Evolutionary conservation across 2,329 filamentous ascomycete species (phyloP).

Genomic region (Phialemoniopsis sp.): DNA sequence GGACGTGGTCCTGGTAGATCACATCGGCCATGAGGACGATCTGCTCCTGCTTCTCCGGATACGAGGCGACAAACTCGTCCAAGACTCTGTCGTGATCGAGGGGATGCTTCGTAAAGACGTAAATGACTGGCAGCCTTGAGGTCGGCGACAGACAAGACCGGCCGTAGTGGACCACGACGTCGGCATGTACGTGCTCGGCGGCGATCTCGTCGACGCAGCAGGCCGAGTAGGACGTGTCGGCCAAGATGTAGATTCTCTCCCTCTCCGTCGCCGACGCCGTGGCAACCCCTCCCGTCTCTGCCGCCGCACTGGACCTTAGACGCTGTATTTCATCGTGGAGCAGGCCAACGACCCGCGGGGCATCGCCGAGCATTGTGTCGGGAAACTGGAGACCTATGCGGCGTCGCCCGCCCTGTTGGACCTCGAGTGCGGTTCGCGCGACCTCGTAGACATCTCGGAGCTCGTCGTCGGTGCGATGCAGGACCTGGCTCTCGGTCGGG

Average conservation of each 20-base stretch:
- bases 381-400: conserved; percentile 93
- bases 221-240: conserved; percentile 93
- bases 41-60: conserved; percentile 58
- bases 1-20: conserved; percentile 75
- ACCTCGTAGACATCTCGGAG: conserved; percentile 81
- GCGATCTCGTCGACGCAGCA: conserved; percentile 98
- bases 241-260: conserved; percentile 71
- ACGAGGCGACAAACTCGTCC: conserved; percentile 63
- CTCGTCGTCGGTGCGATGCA: conserved; percentile 55
- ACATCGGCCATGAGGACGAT: conserved; percentile 86
- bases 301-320: not conserved
- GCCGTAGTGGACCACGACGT: conserved; percentile 92
- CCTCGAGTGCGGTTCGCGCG: conserved; percentile 70
- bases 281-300: too few relatives aligned
- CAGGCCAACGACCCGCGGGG: conserved; percentile 70
- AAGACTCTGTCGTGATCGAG: conserved; percentile 58
- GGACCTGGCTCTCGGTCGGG: conserved; percentile 21
- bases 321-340: conserved; percentile 34
- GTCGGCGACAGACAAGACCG: conserved; percentile 89
- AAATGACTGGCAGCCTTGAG: conserved; percentile 79
- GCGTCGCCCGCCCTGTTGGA: conserved; percentile 66
- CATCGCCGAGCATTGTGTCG: conserved; percentile 86
- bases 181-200: conserved; percentile 85
- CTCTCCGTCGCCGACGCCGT: not conserved
- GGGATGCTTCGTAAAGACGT: conserved; percentile 76